A percentile compares a stretch with the other conserved stretches of the same genome.
These are phyloP conservation scores for Cystobasidium sp. DNA, from an alignment of 1,284 basidiomycete genomes.

Conservation along the genomic window DNA sequence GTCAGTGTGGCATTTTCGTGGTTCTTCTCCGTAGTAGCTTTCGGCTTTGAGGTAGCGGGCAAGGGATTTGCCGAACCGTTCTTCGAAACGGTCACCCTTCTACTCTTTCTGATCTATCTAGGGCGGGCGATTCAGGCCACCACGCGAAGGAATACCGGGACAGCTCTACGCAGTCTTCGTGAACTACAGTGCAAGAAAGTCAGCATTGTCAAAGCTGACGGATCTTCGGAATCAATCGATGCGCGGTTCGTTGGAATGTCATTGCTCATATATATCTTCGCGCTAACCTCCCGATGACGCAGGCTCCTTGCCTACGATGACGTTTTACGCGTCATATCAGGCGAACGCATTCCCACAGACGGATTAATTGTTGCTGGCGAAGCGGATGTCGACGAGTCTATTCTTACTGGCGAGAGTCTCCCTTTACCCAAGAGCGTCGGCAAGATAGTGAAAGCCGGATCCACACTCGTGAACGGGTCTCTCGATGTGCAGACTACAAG, in stretches of 20 bases:
- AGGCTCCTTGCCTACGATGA: constrained; percentile 60
- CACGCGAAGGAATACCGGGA: constrained; percentile 47
- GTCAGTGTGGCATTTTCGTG: constrained; percentile 61
- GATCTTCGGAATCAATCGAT: constrained; percentile 51
- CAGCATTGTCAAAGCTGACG: neutral
- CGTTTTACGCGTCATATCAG: constrained; percentile 58
- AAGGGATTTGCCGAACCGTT: constrained; percentile 58
- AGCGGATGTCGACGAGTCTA: constrained; percentile 61
- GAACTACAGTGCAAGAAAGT: constrained; percentile 9
- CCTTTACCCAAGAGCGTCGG: constrained; percentile 59
- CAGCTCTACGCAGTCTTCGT: neutral
- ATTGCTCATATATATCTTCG: constrained; percentile 48
- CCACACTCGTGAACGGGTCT: constrained; percentile 57
- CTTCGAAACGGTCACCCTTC: constrained; percentile 62
- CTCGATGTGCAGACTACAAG: constrained; percentile 59
- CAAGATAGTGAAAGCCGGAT: constrained; percentile 59
- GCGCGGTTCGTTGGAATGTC: too few relatives aligned
- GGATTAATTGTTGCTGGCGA: constrained; percentile 58
- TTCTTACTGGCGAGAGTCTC: constrained; percentile 61
- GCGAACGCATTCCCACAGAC: constrained; percentile 60
- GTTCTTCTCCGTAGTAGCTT: constrained; percentile 61
- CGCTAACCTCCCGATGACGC: constrained; percentile 38
- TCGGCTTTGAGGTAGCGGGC: constrained; percentile 58
- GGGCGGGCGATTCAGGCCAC: constrained; percentile 60
- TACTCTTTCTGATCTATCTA: constrained; percentile 61